Base-by-base conservation (phyloP, 306 rosid genomes). In the Glycine latifolia region DNA sequence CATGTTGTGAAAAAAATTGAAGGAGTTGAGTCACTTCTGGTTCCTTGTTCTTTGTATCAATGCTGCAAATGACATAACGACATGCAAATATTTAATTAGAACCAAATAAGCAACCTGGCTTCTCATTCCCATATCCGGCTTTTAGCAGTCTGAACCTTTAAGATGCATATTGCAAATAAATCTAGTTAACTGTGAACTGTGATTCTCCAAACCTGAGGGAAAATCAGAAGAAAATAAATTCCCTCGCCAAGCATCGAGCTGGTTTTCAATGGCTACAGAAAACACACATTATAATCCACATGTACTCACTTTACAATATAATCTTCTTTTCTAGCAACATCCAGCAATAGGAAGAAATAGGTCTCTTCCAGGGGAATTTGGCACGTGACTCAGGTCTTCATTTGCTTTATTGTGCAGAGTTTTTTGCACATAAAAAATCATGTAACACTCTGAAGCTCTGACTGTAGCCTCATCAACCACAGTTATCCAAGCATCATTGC, bases 401-500 rank as follows among this genome's bases (percentile, higher is more conserved):
- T 61, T 78, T 41, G 87, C 86, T 85, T 90, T 92, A 73, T 76
- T 66, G 89, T 47, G 76, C 7, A 89, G 78, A 39, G 41, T 76
- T 82, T 92, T 94, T 78, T 91, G 98, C 85, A 82, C 89, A 58
- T 94, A 94, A 85, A 92, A 94, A 79, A 92, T 80, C 97, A 94
- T 90, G 66, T 94, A 94, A 86, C 98, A 92, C 71, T 95, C 95
- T 11, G 95, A 87, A 79, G 97, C 94, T 87, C 97, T 86, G 37
- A 95, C 98, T 39, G 78, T 81, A 14, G 84, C 91, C 67, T 91
- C 97, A 31, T 95, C 95, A 8, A 92, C 98, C 88, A 91, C 94
- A 8, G 88, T 91, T 74, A 94, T 86, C 97, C 97, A 94, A 82
- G 98, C 97, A 81, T 92, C 94, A 16, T 92, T 97, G 14, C 98